These are phyloP conservation scores for Athelia sp. DNA, from an alignment of 1,284 basidiomycete genomes.

Conservation along the genomic window DNA sequence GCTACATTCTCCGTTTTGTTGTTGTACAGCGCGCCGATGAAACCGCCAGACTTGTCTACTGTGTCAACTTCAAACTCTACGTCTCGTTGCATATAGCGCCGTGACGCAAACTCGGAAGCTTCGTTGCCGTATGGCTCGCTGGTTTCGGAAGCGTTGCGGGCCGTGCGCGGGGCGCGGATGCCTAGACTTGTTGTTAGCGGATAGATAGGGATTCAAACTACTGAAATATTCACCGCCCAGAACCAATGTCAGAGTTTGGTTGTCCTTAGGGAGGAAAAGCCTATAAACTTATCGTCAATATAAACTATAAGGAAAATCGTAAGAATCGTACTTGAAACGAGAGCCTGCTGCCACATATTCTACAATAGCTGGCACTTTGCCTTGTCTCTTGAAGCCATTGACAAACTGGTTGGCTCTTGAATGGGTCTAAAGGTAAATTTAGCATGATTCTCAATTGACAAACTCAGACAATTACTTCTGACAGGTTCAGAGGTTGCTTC, in stretches of 20 bases:
- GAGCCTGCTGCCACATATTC: slow-evolving; percentile 94
- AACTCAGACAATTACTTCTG: slow-evolving; percentile 51
- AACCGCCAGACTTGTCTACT: slow-evolving; percentile 93
- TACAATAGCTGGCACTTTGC: slow-evolving; percentile 80
- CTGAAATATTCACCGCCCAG: slow-evolving; percentile 61
- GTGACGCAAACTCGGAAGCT: slow-evolving; percentile 76
- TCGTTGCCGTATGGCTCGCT: slow-evolving; percentile 87
- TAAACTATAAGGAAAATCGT: slow-evolving; percentile 2
- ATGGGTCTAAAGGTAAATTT: slow-evolving; percentile 43
- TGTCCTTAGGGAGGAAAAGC: slow-evolving; percentile 86
- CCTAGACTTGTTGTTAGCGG: slow-evolving; percentile 34
- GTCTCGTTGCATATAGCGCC: slow-evolving; percentile 89
- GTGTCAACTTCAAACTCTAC: slow-evolving; percentile 89
- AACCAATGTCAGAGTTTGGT: slow-evolving; percentile 86
- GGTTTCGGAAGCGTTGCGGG: slow-evolving; percentile 80
- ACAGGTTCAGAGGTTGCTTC: slow-evolving; percentile 79
- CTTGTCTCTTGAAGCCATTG: slow-evolving; percentile 88
- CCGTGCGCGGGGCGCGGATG: slow-evolving; percentile 80
- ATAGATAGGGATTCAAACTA: background rate
- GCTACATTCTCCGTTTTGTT: slow-evolving; percentile 88
- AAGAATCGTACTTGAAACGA: slow-evolving; percentile 74
- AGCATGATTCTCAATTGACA: slow-evolving; percentile 4
- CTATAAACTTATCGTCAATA: slow-evolving; percentile 30
- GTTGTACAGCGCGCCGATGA: slow-evolving; percentile 86
- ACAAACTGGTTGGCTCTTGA: slow-evolving; percentile 81